Base-by-base conservation (phyloP, 306 rosid genomes). In the Acacia confusa region DNA sequence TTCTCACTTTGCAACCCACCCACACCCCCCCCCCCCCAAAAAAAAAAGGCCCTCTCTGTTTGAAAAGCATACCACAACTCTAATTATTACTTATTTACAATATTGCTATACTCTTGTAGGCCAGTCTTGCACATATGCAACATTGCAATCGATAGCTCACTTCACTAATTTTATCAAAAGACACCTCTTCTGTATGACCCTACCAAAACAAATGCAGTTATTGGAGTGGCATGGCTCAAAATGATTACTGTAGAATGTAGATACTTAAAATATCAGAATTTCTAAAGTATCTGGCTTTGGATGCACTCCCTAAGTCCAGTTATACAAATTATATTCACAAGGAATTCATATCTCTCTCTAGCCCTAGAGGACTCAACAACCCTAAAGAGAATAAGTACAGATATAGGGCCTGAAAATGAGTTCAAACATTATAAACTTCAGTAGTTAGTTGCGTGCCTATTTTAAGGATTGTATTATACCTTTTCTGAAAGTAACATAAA, bases 341-440 rank as follows among this genome's bases (percentile, higher is more conserved):
- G 71, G 8, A 68, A 68, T 24, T 57, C 30, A 57, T 57, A 74
- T 52, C 64, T 11, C 63, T 43, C 66, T 61, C 80, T 9, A 66
- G 58, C n/a, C 67, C 71, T 24, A 15, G 27, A 19, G 30, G 44
- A 61, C 28, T 53, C 27, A 13, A 15, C 71, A 66, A 66, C 6
- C 41, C 44, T 8, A 66, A 17, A 66, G 9, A 16, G 25, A 34
- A 19, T 9, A 66, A 15, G 4, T 36, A 17, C 14, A 66, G 9
- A 66, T 7, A 16, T 40, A 19, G 72, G 41, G 12, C 25, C 11
- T 4, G 36, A 66, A 60, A 19, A 66, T 65, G 74, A 75, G 11
- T 25, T n/a, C 64, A 65, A 27, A 77, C 60, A 66, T 25, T 13
- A 15, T 25, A 40, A 67, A 13, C 41, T 11, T 8, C 3, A 57